Evolutionary conservation across 768 basidiomycete genomes (phyloP).

Genomic region (Chalciporus chontae): DNA sequence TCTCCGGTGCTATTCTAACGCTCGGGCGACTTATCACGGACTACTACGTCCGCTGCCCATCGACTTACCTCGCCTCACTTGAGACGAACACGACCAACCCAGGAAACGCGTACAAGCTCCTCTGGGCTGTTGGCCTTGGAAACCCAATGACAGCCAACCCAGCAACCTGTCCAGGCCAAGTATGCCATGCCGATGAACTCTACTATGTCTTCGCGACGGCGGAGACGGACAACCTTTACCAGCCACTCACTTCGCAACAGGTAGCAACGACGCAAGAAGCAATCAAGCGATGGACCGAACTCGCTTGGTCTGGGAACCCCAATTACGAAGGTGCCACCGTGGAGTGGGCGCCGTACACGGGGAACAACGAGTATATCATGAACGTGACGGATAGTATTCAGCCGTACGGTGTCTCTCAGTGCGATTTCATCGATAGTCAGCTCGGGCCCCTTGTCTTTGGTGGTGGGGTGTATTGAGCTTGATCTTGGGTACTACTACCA

Average conservation of each 20-base stretch:
- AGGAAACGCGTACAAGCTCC: constrained; percentile 11
- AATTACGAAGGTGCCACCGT: constrained; percentile 13
- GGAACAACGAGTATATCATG: constrained; percentile 9
- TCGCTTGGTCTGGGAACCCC: constrained; percentile 17
- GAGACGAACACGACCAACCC: constrained; percentile 17
- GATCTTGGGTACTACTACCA: not conserved
- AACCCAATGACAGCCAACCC: constrained; percentile 15
- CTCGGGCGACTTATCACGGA: constrained; percentile 17
- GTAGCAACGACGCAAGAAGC: constrained; percentile 3
- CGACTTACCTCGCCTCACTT: constrained; percentile 11
- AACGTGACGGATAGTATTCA: constrained; percentile 5
- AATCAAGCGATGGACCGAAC: constrained; percentile 8
- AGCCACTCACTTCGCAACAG: constrained; percentile 8
- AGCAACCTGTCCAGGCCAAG: constrained; percentile 8
- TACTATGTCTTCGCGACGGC: constrained; percentile 19
- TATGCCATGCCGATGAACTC: constrained; percentile 20
- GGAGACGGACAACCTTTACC: constrained; percentile 17
- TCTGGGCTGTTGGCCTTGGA: constrained; percentile 9
- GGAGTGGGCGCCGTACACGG: constrained; percentile 13
- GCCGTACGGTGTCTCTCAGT: constrained; percentile 10
- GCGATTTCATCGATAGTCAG: constrained; percentile 13
- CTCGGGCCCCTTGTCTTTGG: constrained; percentile 16
- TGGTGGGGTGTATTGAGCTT: not conserved
- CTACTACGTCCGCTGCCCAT: constrained; percentile 9
- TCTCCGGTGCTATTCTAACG: constrained; percentile 12